Percentiles rank a stretch among this genome's conserved stretches.
phyloP scores from a whole-genome alignment of 306 rosid species.

The Nissolia schottii region DNA sequence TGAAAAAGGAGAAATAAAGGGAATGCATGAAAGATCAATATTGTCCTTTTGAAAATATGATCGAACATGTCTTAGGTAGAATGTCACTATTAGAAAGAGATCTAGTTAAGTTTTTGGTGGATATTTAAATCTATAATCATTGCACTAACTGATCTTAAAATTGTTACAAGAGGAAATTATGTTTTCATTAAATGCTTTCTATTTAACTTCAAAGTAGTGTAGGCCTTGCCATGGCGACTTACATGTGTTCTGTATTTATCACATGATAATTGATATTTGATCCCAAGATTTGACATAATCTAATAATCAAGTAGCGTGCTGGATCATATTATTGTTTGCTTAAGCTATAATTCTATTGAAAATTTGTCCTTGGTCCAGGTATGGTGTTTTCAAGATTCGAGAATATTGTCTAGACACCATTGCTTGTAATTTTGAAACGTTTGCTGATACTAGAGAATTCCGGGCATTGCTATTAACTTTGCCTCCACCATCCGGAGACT shows the following conservation, averaged over 20 bases:
- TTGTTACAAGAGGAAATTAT: neutral
- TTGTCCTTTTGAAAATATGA: slow-evolving; percentile 1
- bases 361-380: slow-evolving; percentile 48
- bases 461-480: slow-evolving; percentile 76
- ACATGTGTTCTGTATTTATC: neutral
- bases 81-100: neutral
- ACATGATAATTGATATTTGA: neutral
- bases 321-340: slow-evolving; percentile 10
- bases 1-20: neutral
- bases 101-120: neutral
- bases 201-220: neutral
- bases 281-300: neutral
- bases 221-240: slow-evolving; percentile 5
- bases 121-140: neutral
- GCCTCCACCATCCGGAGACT: slow-evolving; percentile 96
- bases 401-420: slow-evolving; percentile 81
- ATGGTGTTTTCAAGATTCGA: slow-evolving; percentile 78
- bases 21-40: neutral
- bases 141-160: neutral
- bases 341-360: neutral
- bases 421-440: slow-evolving; percentile 83
- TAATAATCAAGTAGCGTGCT: neutral
- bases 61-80: neutral
- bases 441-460: slow-evolving; percentile 77
- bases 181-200: slow-evolving; percentile 14